phyloP scores from a whole-genome alignment of 2,329 filamentous ascomycete species.

The Fusarium domesticum region DNA sequence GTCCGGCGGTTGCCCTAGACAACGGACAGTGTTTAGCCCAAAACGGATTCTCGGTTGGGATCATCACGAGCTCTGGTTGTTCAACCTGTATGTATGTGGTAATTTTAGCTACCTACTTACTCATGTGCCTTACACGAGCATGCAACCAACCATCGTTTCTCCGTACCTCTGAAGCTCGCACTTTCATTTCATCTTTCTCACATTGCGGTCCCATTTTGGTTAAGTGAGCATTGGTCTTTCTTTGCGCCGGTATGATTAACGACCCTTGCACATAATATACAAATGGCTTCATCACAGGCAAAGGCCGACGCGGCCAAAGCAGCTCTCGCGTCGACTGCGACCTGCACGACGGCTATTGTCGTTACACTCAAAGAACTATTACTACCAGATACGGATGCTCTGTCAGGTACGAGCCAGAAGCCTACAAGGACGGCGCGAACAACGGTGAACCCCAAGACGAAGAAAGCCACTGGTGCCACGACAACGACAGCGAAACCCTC shows the following conservation, averaged over 20 bases:
- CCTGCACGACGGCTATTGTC: constrained; percentile 51
- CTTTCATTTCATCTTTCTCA: neutral
- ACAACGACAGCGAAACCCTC: constrained; percentile 13
- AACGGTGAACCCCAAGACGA: constrained; percentile 25
- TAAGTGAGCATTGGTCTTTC: neutral
- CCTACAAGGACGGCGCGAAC: constrained; percentile 27
- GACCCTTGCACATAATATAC: neutral
- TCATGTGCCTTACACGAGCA: neutral
- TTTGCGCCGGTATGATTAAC: constrained; percentile 35
- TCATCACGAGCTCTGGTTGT: too few relatives aligned
- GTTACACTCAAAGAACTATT: constrained; percentile 49
- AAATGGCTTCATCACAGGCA: constrained; percentile 42
- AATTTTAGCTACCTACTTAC: too few relatives aligned
- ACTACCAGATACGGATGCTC: constrained; percentile 32
- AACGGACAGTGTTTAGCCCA: constrained; percentile 37
- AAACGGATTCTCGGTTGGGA: too few relatives aligned
- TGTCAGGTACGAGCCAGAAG: constrained; percentile 27
- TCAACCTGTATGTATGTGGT: too few relatives aligned
- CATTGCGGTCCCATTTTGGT: neutral
- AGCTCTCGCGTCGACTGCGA: constrained; percentile 51
- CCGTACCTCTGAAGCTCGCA: neutral
- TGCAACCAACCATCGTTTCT: neutral
- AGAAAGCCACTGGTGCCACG: constrained; percentile 14
- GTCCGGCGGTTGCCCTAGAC: constrained; percentile 36
- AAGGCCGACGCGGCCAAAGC: constrained; percentile 52